A percentile compares a stretch with the other conserved stretches of the same genome.
Conservation (phyloP, 75 land plant species). For the Cupressus sempervirens region DNA sequence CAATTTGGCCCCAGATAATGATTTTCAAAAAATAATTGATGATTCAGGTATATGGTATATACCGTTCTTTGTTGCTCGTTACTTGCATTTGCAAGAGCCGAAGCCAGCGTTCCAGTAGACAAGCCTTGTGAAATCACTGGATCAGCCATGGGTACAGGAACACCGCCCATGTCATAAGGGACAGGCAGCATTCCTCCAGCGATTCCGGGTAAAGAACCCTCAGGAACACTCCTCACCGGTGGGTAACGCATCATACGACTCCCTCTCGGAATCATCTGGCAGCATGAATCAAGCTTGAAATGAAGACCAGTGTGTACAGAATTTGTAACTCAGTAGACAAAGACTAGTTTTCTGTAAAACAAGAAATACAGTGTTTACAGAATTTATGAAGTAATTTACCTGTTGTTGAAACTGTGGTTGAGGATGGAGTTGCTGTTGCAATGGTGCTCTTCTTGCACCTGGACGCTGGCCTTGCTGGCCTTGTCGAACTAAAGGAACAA, state of each 20-base stretch:
- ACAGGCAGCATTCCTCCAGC: slow-evolving; percentile 69
- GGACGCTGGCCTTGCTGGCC: slow-evolving; percentile 76
- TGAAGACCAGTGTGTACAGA: background rate
- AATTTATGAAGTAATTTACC: slow-evolving; percentile 10
- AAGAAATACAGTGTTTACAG: background rate
- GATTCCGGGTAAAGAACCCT: slow-evolving; percentile 47
- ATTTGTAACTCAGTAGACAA: background rate
- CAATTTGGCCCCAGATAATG: background rate
- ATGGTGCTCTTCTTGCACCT: slow-evolving; percentile 61
- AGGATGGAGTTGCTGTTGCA: slow-evolving; percentile 42
- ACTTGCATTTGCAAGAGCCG: slow-evolving; percentile 90
- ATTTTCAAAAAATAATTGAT: background rate
- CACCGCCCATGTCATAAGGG: slow-evolving; percentile 66
- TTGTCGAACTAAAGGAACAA: slow-evolving; percentile 62
- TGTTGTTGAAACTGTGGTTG: slow-evolving; percentile 48
- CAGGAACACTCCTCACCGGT: slow-evolving; percentile 51
- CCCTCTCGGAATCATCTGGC: slow-evolving; percentile 65
- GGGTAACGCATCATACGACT: slow-evolving; percentile 54
- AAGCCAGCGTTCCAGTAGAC: slow-evolving; percentile 67
- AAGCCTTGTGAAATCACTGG: slow-evolving; percentile 51
- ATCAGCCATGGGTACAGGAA: slow-evolving; percentile 46
- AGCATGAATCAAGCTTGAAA: background rate
- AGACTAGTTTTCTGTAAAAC: no score
- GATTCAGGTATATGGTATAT: background rate
- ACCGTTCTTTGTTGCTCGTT: slow-evolving; percentile 93